These are phyloP conservation scores for Colletotrichum viniferum DNA, from an alignment of 2,329 filamentous ascomycete genomes.

Conservation along the genomic window DNA sequence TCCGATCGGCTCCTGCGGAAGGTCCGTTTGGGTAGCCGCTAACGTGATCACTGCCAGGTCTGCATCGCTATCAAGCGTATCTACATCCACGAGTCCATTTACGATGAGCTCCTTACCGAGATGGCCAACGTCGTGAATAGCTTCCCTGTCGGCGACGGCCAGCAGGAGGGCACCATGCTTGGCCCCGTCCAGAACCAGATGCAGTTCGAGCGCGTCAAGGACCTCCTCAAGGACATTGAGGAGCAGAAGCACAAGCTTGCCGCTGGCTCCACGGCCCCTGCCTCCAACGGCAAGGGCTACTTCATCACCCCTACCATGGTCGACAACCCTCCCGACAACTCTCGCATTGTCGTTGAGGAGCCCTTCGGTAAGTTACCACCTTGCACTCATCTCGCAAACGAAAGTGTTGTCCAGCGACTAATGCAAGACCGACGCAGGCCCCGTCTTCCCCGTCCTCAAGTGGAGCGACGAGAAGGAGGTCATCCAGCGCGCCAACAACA, in stretches of 20 bases:
- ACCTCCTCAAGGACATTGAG: slow-evolving; percentile 18
- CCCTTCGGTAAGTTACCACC: slow-evolving; percentile 32
- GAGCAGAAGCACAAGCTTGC: slow-evolving; percentile 20
- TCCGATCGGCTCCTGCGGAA: not conserved
- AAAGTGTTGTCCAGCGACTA: not conserved
- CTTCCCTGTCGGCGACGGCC: slow-evolving; percentile 17
- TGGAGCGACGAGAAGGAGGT: slow-evolving; percentile 68
- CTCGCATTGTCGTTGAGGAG: slow-evolving; percentile 60
- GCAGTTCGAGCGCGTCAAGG: slow-evolving; percentile 57
- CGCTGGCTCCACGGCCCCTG: slow-evolving; percentile 35
- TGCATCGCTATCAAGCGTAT: slow-evolving; percentile 58
- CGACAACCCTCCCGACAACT: slow-evolving; percentile 62
- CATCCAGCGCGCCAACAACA: slow-evolving; percentile 57
- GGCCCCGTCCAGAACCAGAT: slow-evolving; percentile 68
- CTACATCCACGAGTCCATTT: slow-evolving; percentile 59
- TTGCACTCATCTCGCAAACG: not conserved
- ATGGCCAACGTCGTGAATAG: slow-evolving; percentile 18
- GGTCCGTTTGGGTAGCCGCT: not conserved
- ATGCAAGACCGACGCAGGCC: slow-evolving; percentile 39
- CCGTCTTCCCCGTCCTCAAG: slow-evolving; percentile 65
- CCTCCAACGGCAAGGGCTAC: slow-evolving; percentile 47
- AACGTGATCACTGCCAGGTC: slow-evolving; percentile 39
- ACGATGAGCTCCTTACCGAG: slow-evolving; percentile 32
- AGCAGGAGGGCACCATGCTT: slow-evolving; percentile 29
- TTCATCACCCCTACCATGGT: slow-evolving; percentile 64